Base-by-base conservation (phyloP, 164 flowering plant genomes). In the Houttuynia cordata region DNA sequence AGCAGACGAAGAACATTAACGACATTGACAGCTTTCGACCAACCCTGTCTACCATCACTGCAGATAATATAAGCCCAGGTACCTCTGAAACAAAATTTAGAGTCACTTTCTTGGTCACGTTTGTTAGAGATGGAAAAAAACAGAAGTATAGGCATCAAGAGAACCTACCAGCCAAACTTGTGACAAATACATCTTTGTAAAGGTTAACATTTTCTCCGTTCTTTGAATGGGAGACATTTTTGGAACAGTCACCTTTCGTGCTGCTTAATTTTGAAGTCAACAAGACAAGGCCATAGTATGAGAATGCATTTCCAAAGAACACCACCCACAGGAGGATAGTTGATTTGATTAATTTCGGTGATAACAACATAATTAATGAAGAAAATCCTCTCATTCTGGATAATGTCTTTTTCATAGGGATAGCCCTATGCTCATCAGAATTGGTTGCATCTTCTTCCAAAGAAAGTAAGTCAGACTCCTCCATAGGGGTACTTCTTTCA, bases 211-310 rank as follows among this genome's bases (percentile, higher is more conserved):
- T 73, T 13, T 67, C 58, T 18, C 75, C 59, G 12, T 54, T 67
- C n/a, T 72, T 66, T 25, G 71, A 68, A 20, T 67, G 67, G 64
- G 72, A 14, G 14, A 63, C 18, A 41, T 42, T 47, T 49, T 76
- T 51, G 13, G 7, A 4, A 58, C 96, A 91, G 57, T 61, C 75
- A 59, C 68, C 73, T 21, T 63, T 60, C 25, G 68, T 71, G 61
- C 51, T 76, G 79, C 73, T 83, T 59, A 91, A 70, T 75, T 80
- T 80, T 40, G 96, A 73, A 39, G 96, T 88, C 73, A 94, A 77
- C 75, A 94, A 70, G 40, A 91, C 94, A 23, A 94, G 80, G 57
- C 99, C 99, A 71, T 91, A 88, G 72, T 94, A 94, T 8, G 93
- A 74, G 72, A 94, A 91, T 59, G 97, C 83, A 77, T 91, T 88